Base-by-base conservation (phyloP, 768 basidiomycete genomes). In the Gymnopilus dilepis region DNA sequence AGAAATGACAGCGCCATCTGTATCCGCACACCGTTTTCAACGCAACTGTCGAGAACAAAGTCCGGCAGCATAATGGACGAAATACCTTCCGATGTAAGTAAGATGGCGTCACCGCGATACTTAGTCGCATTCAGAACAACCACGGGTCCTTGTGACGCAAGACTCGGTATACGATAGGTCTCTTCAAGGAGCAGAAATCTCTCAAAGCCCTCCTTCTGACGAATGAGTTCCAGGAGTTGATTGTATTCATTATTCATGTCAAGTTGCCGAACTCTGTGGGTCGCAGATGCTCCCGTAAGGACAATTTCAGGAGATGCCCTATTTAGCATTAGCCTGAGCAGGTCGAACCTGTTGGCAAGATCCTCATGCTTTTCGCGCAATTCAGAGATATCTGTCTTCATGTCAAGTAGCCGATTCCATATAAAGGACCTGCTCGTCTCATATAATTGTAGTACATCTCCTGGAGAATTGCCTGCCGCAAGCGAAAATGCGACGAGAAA, bases 71-170 rank as follows among this genome's bases (percentile, higher is more conserved):
- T 30, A n/a, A 64, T 19, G 30, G 38, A 31, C 13, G 43, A 41
- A 6, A 64, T 30, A 1, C 57, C 61, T n/a, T 53, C 31, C 8
- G 52, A 40, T 11, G 30, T 56, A 41, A 68, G 52, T n/a, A 68
- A 56, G 11, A 68, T 48, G 5, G 67, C 67, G 41, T 68, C 64
- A 19, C 65, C 60, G 17, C 65, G 59, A 22, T 57, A 58, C 21
- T 57, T 48, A 2, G 65, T 47, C 17, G 34, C 57, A 45, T 66
- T 68, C 3, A 68, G 12, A 56, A 66, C 31, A 34, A 68, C 50
- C 31, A 68, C 47, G 6, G 64, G 58, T 1, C 67, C 67, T 22
- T 54, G 34, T 5, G 33, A 30, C 12, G 62, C 61, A 31, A 58
- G 60, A 42, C 45, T 24, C 22, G 24, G 2, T 15, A 66, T 47